Percentiles rank a stretch among this genome's conserved stretches.
Evolutionary conservation across 2,329 filamentous ascomycete genomes (phyloP).

Genomic region (Claviceps lovelessii): DNA sequence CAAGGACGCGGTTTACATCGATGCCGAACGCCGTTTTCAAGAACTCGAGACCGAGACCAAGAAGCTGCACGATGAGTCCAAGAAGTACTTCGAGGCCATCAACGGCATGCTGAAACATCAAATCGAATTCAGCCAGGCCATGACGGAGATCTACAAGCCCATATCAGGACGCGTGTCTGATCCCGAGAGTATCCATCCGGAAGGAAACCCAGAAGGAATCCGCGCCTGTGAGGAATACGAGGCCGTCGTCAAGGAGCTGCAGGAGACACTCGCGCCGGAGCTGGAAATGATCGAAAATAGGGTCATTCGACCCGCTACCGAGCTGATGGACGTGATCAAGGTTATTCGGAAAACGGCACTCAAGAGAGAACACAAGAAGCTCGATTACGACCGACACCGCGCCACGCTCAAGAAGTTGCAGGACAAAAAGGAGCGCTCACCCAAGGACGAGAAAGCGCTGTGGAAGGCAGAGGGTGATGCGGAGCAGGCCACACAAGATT

Average conservation of each 20-base stretch:
- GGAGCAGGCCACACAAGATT: slow-evolving; percentile 86
- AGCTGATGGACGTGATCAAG: slow-evolving; percentile 90
- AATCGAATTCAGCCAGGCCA: slow-evolving; percentile 94
- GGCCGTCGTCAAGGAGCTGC: slow-evolving; percentile 73
- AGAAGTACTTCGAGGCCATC: slow-evolving; percentile 95
- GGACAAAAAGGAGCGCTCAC: slow-evolving; percentile 89
- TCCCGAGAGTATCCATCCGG: slow-evolving; percentile 63
- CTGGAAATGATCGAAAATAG: slow-evolving; percentile 93
- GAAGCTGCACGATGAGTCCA: slow-evolving; percentile 89
- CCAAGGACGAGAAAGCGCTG: slow-evolving; percentile 94
- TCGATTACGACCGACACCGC: slow-evolving; percentile 86
- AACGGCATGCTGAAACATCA: slow-evolving; percentile 96
- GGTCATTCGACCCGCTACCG: slow-evolving; percentile 82
- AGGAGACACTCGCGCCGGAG: slow-evolving; percentile 77
- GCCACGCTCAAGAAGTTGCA: slow-evolving; percentile 80
- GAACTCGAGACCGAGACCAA: slow-evolving; percentile 94
- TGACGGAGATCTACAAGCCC: slow-evolving; percentile 93
- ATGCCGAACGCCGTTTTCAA: slow-evolving; percentile 84
- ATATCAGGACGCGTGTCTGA: slow-evolving; percentile 94
- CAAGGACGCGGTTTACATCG: slow-evolving; percentile 87
- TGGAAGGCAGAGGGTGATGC: slow-evolving; percentile 91
- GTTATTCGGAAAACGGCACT: slow-evolving; percentile 73
- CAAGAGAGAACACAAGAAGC: slow-evolving; percentile 94
- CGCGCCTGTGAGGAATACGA: slow-evolving; percentile 94
- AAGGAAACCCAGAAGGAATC: slow-evolving; percentile 88